These are phyloP conservation scores for Sporisorium graminicola DNA, from an alignment of 1,284 basidiomycete species.

Conservation along the genomic window DNA sequence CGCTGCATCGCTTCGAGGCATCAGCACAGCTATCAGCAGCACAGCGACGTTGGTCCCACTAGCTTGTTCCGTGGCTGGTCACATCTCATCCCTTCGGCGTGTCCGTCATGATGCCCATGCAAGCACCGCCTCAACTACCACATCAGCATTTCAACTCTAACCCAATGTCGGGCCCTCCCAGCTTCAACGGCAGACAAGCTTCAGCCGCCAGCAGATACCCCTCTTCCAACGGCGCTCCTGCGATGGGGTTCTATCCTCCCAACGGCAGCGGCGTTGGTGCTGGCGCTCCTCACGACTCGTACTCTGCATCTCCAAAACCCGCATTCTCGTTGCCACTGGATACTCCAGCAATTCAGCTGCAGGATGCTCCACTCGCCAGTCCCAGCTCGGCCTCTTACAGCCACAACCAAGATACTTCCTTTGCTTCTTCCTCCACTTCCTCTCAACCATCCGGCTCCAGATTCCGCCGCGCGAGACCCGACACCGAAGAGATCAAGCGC, in stretches of 20 bases:
- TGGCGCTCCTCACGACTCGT: slow-evolving; percentile 10
- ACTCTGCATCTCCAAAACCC: slow-evolving; percentile 13
- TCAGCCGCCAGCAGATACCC: slow-evolving; percentile 16
- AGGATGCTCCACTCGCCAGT: slow-evolving; percentile 32
- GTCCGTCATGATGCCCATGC: slow-evolving; percentile 50
- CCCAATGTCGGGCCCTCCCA: slow-evolving; percentile 10
- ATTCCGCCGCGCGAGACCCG: slow-evolving; percentile 37
- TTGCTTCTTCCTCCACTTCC: slow-evolving; percentile 24
- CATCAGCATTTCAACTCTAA: slow-evolving; percentile 43
- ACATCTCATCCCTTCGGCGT: background rate
- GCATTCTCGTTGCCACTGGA: slow-evolving; percentile 17
- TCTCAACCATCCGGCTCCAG: slow-evolving; percentile 35
- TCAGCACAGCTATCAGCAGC: background rate
- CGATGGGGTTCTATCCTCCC: slow-evolving; percentile 34
- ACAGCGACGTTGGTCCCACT: no score
- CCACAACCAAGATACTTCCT: slow-evolving; percentile 24
- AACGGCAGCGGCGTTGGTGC: slow-evolving; percentile 11
- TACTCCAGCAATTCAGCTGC: slow-evolving; percentile 30
- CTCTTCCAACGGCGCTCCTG: slow-evolving; percentile 3
- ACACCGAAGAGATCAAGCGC: slow-evolving; percentile 61
- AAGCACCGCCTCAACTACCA: slow-evolving; percentile 46
- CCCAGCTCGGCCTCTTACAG: slow-evolving; percentile 12
- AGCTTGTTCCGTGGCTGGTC: background rate
- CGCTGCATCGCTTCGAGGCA: background rate
- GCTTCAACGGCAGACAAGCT: slow-evolving; percentile 19